phyloP scores from a whole-genome alignment of 768 basidiomycete species.

The Cyclocybe cylindracea region DNA sequence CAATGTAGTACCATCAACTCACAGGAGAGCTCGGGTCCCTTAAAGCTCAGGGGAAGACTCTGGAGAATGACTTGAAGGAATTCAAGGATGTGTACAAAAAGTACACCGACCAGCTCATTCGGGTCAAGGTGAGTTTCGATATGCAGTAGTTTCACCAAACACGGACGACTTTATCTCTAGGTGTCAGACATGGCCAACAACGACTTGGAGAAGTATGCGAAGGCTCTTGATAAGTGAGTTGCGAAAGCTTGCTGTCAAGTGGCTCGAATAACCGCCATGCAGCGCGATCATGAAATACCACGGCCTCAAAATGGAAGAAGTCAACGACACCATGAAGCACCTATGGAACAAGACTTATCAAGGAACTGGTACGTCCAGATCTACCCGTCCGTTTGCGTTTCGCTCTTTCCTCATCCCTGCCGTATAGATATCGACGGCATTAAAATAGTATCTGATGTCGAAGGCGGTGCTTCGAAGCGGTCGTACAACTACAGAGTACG shows the following conservation, averaged over 20 bases:
- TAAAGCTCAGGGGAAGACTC: slow-evolving; percentile 61
- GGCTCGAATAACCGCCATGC: slow-evolving; percentile 3
- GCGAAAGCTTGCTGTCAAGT: background rate
- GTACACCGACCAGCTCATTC: slow-evolving; percentile 89
- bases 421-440: slow-evolving; percentile 93
- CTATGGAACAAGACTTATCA: slow-evolving; percentile 99
- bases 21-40: slow-evolving; percentile 82
- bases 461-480: slow-evolving; percentile 86
- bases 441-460: slow-evolving; percentile 90
- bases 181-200: slow-evolving; percentile 98
- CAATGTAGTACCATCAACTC: slow-evolving; percentile 68
- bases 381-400: slow-evolving; percentile 7
- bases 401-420: slow-evolving; percentile 5
- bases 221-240: slow-evolving; percentile 92
- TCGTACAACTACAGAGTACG: slow-evolving; percentile 96
- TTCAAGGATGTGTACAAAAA: slow-evolving; percentile 85
- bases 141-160: background rate
- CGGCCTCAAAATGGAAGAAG: slow-evolving; percentile 97
- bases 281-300: slow-evolving; percentile 99
- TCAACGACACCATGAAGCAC: slow-evolving; percentile 96
- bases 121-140: slow-evolving; percentile 73
- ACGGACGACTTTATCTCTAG: slow-evolving; percentile 38
- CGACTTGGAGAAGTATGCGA: slow-evolving; percentile 96
- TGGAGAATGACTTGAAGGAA: slow-evolving; percentile 75
- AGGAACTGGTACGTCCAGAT: slow-evolving; percentile 73